Percentiles rank a stretch among this genome's conserved stretches.
Evolutionary conservation across 2,329 filamentous ascomycete genomes (phyloP).

Genomic region (Teratosphaeria nubilosa): DNA sequence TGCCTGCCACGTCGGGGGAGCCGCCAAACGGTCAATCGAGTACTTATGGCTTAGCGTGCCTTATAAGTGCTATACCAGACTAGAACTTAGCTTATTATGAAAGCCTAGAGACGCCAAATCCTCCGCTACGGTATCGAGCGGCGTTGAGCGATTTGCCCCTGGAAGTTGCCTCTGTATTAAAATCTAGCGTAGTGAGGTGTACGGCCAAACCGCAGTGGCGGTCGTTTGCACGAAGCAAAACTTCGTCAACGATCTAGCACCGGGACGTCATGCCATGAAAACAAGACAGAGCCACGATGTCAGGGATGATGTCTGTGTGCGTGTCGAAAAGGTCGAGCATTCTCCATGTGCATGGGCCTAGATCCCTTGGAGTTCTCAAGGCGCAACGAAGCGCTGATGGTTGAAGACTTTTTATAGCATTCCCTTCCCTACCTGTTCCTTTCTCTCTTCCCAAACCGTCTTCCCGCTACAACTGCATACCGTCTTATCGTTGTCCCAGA

Average conservation of each 20-base stretch:
- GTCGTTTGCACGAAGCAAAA: not conserved
- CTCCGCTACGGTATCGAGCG: not conserved
- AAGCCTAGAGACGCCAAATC: not conserved
- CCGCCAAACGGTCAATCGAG: not conserved
- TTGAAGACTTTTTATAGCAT: constrained; percentile 55
- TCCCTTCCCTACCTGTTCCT: constrained; percentile 77
- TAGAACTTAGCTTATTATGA: not conserved
- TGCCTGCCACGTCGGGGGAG: not conserved
- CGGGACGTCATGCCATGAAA: not conserved
- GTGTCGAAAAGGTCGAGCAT: not conserved
- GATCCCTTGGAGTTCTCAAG: not conserved
- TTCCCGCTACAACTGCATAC: constrained; percentile 97
- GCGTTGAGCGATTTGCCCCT: too few species aligned
- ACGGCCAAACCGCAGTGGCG: too few species aligned
- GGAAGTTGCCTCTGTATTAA: too few species aligned
- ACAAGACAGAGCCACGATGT: not conserved
- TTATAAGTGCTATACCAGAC: not conserved
- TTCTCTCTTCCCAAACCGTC: constrained; percentile 94
- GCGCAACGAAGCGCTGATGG: not conserved
- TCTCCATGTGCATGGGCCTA: not conserved
- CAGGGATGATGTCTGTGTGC: not conserved
- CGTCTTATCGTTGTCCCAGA: constrained; percentile 98
- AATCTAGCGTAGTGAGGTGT: too few species aligned
- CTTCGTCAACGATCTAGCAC: not conserved
- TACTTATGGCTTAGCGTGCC: not conserved